Evolutionary conservation across 2,329 filamentous ascomycete species (phyloP), one percentile per base, ranked within the genome.

Genomic region (Blastomyces silverae): DNA sequence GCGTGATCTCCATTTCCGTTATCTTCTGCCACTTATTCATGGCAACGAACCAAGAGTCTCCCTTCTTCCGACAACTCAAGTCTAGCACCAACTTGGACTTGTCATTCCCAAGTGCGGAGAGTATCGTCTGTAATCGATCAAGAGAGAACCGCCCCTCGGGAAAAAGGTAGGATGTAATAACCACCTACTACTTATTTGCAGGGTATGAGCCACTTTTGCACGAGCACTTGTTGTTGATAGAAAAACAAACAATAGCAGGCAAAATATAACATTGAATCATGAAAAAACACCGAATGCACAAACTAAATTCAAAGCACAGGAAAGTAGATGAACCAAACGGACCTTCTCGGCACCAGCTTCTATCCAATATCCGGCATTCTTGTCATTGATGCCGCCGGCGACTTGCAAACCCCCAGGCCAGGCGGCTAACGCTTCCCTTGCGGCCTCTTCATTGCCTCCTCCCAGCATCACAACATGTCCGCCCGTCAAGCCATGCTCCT

Each of bases 11-110:
- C 87, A 96, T 96, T 72, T 97, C 91, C 1, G 94, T 97, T 64
- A 97, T 88, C 1, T 91, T 96, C 82, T 97, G 94, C 94, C 94
- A 99, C 77, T 96, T 96, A 78, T 99, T 91, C 89, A 96, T 99
- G 64, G 94, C 93, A n/a, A 99, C 94, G 72, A 90, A 92, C 94
- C 94, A 99, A 50, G 81, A 88, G 64, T 88, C 82, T 48, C 83
- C 89, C 66, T 87, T 88, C 65, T 87, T 83, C 62, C 94, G 87
- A 75, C 94, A 99, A 77, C 92, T 96, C 31, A 99, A 84, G 74
- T 99, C 94, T 74, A 99, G 92, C 69, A 99, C 93, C 60, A 99
- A 85, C 77, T 90, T 94, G 60, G 82, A 79, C 74, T 83, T 91
- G 74, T 96, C 88, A 63, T 88, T 87, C 34, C 82, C 88, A 5